A percentile compares a stretch with the other conserved stretches of the same genome.
Evolutionary conservation across 129 eudicot species (phyloP).

Genomic region (Smallanthus sonchifolius): DNA sequence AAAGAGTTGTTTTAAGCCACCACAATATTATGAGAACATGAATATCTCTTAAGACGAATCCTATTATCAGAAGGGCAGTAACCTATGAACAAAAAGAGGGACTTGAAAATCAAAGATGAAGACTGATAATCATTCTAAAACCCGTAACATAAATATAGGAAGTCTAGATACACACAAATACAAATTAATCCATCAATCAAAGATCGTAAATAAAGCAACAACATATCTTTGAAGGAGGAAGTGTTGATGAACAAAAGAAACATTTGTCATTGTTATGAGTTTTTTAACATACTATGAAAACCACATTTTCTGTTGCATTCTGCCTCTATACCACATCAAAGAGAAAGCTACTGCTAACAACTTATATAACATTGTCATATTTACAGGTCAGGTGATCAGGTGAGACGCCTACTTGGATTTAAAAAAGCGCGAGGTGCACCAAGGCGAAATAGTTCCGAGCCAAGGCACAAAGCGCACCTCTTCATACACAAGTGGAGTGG

Average conservation of each 20-base stretch:
- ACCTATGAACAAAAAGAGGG: background rate
- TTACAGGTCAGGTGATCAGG: constrained; percentile 3
- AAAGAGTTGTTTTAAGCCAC: background rate
- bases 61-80: background rate
- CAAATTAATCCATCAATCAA: background rate
- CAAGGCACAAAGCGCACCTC: background rate
- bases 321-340: constrained; percentile 1
- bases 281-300: background rate
- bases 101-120: background rate
- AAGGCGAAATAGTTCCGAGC: background rate
- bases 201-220: background rate
- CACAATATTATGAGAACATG: background rate
- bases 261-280: background rate
- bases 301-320: background rate
- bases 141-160: background rate
- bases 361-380: background rate
- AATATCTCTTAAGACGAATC: background rate
- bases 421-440: background rate
- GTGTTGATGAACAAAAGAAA: background rate
- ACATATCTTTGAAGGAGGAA: background rate
- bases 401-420: background rate
- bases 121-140: background rate
- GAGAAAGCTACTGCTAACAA: background rate
- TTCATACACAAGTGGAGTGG: too few species aligned
- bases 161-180: background rate